Conservation (phyloP, 441 rosid genomes). For the Daphne laureola region DNA sequence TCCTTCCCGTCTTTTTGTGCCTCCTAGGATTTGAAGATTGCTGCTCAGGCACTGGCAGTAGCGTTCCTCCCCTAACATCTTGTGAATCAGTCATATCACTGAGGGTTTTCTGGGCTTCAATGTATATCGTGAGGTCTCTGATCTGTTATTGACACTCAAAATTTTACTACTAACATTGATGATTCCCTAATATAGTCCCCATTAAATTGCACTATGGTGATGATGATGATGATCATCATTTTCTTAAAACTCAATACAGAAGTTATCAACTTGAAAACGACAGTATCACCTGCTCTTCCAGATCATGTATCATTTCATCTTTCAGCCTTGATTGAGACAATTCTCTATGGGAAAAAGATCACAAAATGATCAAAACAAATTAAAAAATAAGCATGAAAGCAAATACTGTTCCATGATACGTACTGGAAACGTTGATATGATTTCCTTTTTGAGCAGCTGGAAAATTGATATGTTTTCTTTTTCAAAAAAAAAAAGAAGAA, state of each 20-base stretch:
- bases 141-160: conserved; percentile 32
- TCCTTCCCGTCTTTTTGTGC: conserved; percentile 39
- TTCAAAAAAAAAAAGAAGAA: too few species aligned
- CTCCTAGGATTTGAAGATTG: conserved; percentile 35
- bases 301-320: conserved; percentile 59
- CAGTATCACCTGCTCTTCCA: conserved; percentile 70
- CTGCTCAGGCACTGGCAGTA: conserved; percentile 55
- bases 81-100: conserved; percentile 42
- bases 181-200: too few species aligned
- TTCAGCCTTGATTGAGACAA: conserved; percentile 24
- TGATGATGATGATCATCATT: neutral
- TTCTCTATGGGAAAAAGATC: conserved; percentile 34
- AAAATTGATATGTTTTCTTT: too few species aligned
- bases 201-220: too few species aligned
- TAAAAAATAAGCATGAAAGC: neutral
- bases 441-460: too few species aligned
- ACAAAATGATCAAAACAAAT: neutral
- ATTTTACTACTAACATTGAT: neutral
- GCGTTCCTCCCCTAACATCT: conserved; percentile 54
- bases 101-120: conserved; percentile 73
- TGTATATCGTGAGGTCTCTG: conserved; percentile 66
- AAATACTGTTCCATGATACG: neutral
- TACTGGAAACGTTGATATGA: too few species aligned
- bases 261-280: neutral
- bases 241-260: conserved; percentile 7